Percentiles rank a stretch among this genome's conserved stretches.
These are phyloP conservation scores for Parachaetomium inaequale DNA, from an alignment of 495 filamentous ascomycete genomes.

Conservation along the genomic window DNA sequence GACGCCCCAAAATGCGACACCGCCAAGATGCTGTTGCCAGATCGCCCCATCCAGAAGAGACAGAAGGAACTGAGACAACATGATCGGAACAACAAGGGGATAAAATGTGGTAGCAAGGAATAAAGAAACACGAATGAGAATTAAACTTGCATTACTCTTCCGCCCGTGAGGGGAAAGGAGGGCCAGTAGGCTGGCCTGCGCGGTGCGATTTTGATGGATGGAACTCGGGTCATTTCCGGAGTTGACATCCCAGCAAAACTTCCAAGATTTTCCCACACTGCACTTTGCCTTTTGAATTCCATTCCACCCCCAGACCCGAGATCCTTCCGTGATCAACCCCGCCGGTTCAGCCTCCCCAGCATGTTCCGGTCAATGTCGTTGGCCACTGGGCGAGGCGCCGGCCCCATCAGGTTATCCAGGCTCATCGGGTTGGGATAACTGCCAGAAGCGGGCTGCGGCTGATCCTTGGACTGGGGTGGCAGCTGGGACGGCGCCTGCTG, in stretches of 20 bases:
- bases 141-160: neutral
- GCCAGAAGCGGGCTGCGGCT: too few relatives aligned
- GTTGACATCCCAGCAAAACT: neutral
- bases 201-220: neutral
- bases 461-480: constrained; percentile 2
- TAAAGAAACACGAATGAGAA: neutral
- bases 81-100: neutral
- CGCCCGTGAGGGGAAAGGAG: neutral
- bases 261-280: neutral
- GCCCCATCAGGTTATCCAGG: constrained; percentile 41
- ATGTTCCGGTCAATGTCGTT: constrained; percentile 44
- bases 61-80: neutral
- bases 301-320: neutral
- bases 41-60: neutral
- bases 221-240: neutral
- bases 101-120: neutral
- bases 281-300: neutral
- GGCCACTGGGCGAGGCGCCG: constrained; percentile 24
- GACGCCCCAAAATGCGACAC: neutral
- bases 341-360: constrained; percentile 35
- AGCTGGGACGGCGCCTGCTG: constrained; percentile 11
- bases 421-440: constrained; percentile 49
- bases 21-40: neutral
- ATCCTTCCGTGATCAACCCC: constrained; percentile 9
- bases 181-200: neutral